Base-by-base conservation (phyloP, 169 alveolate species). In the Eimeria mitis region DNA sequence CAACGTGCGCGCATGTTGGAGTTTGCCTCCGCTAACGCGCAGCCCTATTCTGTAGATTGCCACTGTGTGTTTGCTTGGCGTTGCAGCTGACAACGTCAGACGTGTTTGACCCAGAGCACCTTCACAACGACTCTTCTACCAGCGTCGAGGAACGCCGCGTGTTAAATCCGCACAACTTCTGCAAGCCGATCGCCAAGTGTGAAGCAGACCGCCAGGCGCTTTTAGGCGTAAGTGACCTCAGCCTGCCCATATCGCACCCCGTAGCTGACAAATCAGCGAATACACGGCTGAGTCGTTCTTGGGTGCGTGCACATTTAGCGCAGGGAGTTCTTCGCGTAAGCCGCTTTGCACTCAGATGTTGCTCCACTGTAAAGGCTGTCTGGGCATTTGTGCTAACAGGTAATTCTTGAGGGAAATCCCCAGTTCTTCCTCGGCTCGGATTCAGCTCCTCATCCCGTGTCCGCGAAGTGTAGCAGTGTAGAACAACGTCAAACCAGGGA, bases 391-490 rank as follows among this genome's bases (percentile, higher is more conserved):
- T n/a, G 23, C 19, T 59, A 21, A 37, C 88, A 95, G 97, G 97
- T 89, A 28, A 91, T 96, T 52, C 94, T 59, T 19, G 95, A 89
- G 59, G 97, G 97, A 2, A 61, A 96, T 75, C 94, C 95, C 34
- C 88, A 78, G 70, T 96, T 96, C 56, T 96, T 96, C 37, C 96
- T 96, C 44, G 97, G 97, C 49, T 94, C 96, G 56, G 97, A 96
- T 40, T 96, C 97, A 2, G 97, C 97, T 49, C 97, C 97, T 37
- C 97, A 96, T 78, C 95, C 95, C 54, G 61, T 85, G 95, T 63
- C 61, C 73, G 71, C 54, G 44, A 85, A 73, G 52, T 19, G 54
- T 73, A 73, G 31, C n/a, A 40, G 2, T 42, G 25, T 59, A 71
- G 54, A 9, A 65, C 34, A 56, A 63, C 49, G 7, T 25, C 54